phyloP scores from a whole-genome alignment of 1,284 basidiomycete species.

The Pascua guehoae region DNA sequence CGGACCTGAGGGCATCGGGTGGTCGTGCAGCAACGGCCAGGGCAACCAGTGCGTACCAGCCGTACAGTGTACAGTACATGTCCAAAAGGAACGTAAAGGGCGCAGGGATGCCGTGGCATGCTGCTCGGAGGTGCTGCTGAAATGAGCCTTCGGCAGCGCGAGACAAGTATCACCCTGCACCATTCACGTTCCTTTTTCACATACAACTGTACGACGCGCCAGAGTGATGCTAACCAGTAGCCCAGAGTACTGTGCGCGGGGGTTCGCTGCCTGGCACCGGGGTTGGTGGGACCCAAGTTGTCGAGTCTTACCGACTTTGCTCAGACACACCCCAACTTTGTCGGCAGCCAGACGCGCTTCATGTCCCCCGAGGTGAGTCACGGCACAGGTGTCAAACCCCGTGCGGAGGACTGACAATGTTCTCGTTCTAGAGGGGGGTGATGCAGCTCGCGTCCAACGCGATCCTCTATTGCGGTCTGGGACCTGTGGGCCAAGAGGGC shows the following conservation, averaged over 20 bases:
- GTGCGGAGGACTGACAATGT: constrained; percentile 56
- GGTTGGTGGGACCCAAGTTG: constrained; percentile 24
- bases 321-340: constrained; percentile 21
- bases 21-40: constrained; percentile 89
- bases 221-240: no score
- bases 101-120: no score
- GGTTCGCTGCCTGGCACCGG: constrained; percentile 23
- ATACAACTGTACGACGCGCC: no score
- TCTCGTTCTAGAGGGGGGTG: constrained; percentile 50
- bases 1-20: constrained; percentile 71
- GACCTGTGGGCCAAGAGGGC: constrained; percentile 52
- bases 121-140: constrained; percentile 52
- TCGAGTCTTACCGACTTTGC: constrained; percentile 22
- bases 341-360: constrained; percentile 25
- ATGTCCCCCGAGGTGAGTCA: constrained; percentile 62
- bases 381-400: constrained; percentile 48
- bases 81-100: no score
- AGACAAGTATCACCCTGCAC: no score
- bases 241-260: constrained; percentile 26
- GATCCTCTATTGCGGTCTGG: constrained; percentile 51
- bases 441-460: constrained; percentile 54
- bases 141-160: no score
- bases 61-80: no score
- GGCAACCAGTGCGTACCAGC: constrained; percentile 62
- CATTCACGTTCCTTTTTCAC: no score